Base-by-base conservation (phyloP, 257 asterid genomes). In the Fraxinus excelsior region DNA sequence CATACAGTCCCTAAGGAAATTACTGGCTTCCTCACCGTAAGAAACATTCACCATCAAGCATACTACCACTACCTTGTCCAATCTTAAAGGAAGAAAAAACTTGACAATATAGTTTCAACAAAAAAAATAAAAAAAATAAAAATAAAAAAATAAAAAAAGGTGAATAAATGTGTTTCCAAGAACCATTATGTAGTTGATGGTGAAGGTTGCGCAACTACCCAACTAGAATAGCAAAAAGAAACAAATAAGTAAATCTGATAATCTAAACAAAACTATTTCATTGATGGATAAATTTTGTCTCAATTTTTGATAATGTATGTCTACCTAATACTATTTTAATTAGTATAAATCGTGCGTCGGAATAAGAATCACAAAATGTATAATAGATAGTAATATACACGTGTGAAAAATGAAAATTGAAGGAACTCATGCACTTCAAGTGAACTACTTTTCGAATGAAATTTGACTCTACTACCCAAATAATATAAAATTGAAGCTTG, bases 61-160 rank as follows among this genome's bases (percentile, higher is more conserved):
- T 32, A 32, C 8, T 4, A 53, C 21, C 44, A 78, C 40, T 16
- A 25, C 42, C 37, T 69, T 66, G 76, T 76, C 84, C 69, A 25
- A 32, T 65, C 81, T 71, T 78, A 79, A 79, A 80, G 80, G 70
- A 42, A 81, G 80, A 62, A 49, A 79, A 71, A 56, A 58, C 62
- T 80, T 80, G 82, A 82, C 32, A 58, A 80, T 79, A 56, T 78
- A 42, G 79, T 65, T 72, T 26, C 34, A 64, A 78, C 31, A 37
- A 19, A 34, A 49, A 35, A 40, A 28, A 35, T 10, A 34, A 29
- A 28, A 67, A 67, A 18, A 10, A 67, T n/a, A 49, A 35, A 40
- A 28, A 35, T 10, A 34, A 29, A 28, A 67, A 67, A 18, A 10
- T n/a, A n/a, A 40, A 19, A 23, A 72, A 75, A 72, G 79, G 77